Base-by-base conservation (phyloP, 2,329 filamentous ascomycete genomes). In the Fusarium papillatum region DNA sequence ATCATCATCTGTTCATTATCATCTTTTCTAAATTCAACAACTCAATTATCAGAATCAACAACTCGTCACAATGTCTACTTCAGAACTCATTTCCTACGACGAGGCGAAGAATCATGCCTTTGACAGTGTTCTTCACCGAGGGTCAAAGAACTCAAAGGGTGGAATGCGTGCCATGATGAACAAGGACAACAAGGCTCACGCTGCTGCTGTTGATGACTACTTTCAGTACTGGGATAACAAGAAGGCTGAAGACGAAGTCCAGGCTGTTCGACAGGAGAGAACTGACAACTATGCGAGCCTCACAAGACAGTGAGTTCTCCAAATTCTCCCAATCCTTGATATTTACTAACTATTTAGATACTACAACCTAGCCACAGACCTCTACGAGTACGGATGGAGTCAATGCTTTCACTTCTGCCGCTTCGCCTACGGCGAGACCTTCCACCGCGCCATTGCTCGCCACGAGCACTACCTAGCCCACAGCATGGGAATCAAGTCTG, bases 401-500 rank as follows among this genome's bases (percentile, higher is more conserved):
- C 92, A 95, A 80, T 95, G 92, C 70, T 98, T 98, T 90, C 96
- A 98, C 86, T 98, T 98, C 90, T 97, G 95, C 87, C 95, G 96
- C 66, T 98, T 96, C 85, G 94, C 94, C 68, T 89, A 93, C 78
- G 94, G 93, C 80, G 96, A 98, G 87, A 87, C 92, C 62, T 98
- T 98, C 87, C 88, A 92, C 85, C 94, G 96, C 84, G 96, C 95
- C 70, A 95, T 98, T 84, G 95, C 95, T 78, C 94, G 96, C 65
- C 96, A 98, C 82, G 96, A 98, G 87, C 96, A 98, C 88, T 98
- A 98, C 86, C 93, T 98, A 22, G 96, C 96, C 39, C 92, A 95
- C 84, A 92, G 92, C 84, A 97, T 98, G 84, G 92, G 92, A 76
- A 92, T 98, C 80, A 91, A 93, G 83, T 91, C 94, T 79, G 91